Evolutionary conservation across 2,329 filamentous ascomycete species (phyloP), one percentile per base, ranked within the genome.

Genomic region (Pestalotiopsis sp.): DNA sequence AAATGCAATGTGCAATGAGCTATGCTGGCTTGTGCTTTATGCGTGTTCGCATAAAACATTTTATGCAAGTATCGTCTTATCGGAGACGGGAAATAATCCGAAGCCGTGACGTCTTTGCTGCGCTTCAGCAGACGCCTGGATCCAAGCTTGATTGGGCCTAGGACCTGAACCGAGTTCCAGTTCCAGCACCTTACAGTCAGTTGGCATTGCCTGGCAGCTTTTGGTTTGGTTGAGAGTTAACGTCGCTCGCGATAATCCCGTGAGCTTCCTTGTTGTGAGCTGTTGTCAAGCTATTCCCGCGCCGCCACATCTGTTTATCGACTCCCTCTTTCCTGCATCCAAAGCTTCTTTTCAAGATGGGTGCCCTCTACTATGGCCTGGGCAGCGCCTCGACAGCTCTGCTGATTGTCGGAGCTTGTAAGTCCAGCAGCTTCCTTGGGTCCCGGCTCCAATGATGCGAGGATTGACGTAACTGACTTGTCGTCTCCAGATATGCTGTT

Each of bases 401-500:
- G n/a, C 60, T 70, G 14, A 38, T 71, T 27, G 65, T 71, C 45
- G 70, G 68, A 63, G 52, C 60, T 66, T 71, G 69, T 71, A 64
- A 66, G 69, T 62, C 31, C 13, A 36, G 45, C 38, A 27, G 38
- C 58, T 49, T 23, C 17, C 13, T 60, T 17, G 23, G 45, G 45
- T n/a, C 13, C 27, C 36, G 25, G 55, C 59, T 20, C 38, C 57
- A 27, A 5, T 13, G 27, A 64, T 58, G n/a, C 3, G 14, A 14
- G 23, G 59, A n/a, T 66, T 59, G 55, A 55, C 14, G 52, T 38
- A 52, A 17, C 39, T 68, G 49, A 69, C 60, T 70, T 14, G 67
- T 61, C 41, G 27, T 60, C 62, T 60, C 72, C 81, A 99, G 96
- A 99, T 84, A 97, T 99, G 94, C 93, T 99, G 80, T 98, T 99